Evolutionary conservation across 108 stramenopile genomes (phyloP), one percentile per base, ranked within the genome.

Genomic region (Epithemia pelagica): DNA sequence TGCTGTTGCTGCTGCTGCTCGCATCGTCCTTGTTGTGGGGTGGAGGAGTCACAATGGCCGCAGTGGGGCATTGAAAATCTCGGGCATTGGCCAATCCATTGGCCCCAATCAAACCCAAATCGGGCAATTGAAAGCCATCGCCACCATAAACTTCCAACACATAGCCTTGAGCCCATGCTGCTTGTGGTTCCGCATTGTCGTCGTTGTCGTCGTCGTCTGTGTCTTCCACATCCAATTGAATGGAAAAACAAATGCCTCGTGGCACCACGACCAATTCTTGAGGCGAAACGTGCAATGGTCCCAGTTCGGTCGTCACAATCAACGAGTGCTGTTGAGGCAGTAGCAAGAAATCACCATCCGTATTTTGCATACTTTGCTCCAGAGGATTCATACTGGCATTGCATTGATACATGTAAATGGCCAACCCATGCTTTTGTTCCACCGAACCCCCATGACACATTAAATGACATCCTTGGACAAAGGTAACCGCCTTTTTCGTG

Each of bases 1-100:
- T 59, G 1, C 10, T 10, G 15, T 5, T 10, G 37, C 10, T 5
- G 15, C 37, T 46, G 37, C 37, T 10, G n/a, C n/a, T n/a, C n/a
- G n/a, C n/a, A n/a, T n/a, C n/a, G n/a, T n/a, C n/a, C n/a, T n/a
- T n/a, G n/a, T n/a, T n/a, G n/a, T n/a, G n/a, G n/a, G n/a, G n/a
- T n/a, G n/a, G n/a, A n/a, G n/a, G n/a, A 65, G 53, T 51, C 32
- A 70, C 31, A 66, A 58, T 37, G 68, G 72, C 70, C 5, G 96
- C 96, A 0, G 70, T 72, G 22, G 96, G 96, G 68, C 86, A 78
- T 33, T 77, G 69, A 69, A 96, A 94, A 71, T 97, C 97, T 37
- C 95, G 64, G 21, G 91, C 87, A 75, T 97, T 96, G n/a, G 94
- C 96, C 64, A 97, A 67, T 20, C 96, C 96, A 78, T 97, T 97